Percentiles rank a stretch among this genome's conserved stretches.
Evolutionary conservation across 805 yeast genomes (phyloP).

Genomic region (Nakazawaea anatomiae): DNA sequence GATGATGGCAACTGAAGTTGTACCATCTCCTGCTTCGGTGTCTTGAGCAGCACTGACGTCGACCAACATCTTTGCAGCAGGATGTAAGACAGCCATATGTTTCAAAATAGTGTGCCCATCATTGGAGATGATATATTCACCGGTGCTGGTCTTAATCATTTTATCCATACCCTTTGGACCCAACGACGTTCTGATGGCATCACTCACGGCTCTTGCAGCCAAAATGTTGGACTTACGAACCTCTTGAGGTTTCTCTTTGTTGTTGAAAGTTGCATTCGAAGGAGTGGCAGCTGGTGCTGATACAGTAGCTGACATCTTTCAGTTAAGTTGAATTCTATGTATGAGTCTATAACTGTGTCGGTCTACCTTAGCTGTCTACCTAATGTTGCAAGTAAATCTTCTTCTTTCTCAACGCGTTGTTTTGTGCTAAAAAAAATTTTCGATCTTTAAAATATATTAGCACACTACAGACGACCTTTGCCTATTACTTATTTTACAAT

Average conservation of each 20-base stretch:
- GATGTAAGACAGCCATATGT: constrained; percentile 98
- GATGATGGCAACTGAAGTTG: constrained; percentile 93
- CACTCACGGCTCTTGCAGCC: constrained; percentile 93
- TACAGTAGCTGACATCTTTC: constrained; percentile 1
- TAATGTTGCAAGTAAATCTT: too few relatives aligned
- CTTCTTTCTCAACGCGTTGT: too few relatives aligned
- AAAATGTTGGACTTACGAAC: constrained; percentile 83
- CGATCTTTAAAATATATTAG: too few relatives aligned
- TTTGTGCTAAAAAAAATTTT: too few relatives aligned
- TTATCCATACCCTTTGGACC: constrained; percentile 99
- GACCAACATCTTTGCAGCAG: constrained; percentile 96
- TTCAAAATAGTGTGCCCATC: constrained; percentile 97
- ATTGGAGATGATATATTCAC: constrained; percentile 90
- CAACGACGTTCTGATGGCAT: constrained; percentile 88
- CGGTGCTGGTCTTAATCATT: constrained; percentile 91
- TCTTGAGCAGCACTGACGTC: constrained; percentile 98
- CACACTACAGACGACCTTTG: too few relatives aligned
- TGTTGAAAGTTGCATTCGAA: constrained; percentile 84
- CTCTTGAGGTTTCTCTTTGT: constrained; percentile 92
- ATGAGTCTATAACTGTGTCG: background rate
- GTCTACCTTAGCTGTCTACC: background rate
- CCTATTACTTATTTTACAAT: too few relatives aligned
- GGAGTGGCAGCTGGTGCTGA: constrained; percentile 27
- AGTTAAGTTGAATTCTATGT: background rate
- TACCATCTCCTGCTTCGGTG: constrained; percentile 99